Conservation (phyloP, 208 protist species). For the Vickermania ingenoplastis region DNA sequence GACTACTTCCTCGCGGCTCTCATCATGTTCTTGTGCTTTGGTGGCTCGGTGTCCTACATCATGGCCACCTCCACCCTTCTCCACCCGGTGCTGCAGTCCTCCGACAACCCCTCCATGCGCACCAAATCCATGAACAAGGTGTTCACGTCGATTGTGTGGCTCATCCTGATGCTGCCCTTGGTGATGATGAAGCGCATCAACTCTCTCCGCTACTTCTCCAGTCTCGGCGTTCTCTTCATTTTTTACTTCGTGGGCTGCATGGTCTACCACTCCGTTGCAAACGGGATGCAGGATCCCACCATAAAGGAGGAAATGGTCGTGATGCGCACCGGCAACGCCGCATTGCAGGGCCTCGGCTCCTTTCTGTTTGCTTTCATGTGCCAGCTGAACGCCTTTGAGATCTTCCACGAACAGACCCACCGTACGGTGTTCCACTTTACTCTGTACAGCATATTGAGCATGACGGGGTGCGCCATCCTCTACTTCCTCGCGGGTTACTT, state of each 20-base stretch:
- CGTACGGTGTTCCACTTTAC: slow-evolving; percentile 19
- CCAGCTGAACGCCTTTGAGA: slow-evolving; percentile 36
- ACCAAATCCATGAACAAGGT: slow-evolving; percentile 5
- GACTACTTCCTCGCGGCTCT: slow-evolving; percentile 41
- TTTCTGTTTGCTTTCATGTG: slow-evolving; percentile 59
- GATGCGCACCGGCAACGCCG: slow-evolving; percentile 16
- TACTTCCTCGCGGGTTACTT: slow-evolving; percentile 61
- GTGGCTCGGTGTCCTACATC: slow-evolving; percentile 35
- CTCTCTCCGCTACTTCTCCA: slow-evolving; percentile 54
- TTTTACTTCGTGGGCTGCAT: slow-evolving; percentile 44
- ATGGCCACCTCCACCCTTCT: slow-evolving; percentile 36
- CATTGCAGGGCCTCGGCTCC: slow-evolving; percentile 27
- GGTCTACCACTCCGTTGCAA: slow-evolving; percentile 26
- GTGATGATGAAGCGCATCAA: slow-evolving; percentile 58
- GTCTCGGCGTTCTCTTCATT: slow-evolving; percentile 33
- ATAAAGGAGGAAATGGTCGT: slow-evolving; percentile 19
- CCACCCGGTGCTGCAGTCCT: slow-evolving; percentile 12
- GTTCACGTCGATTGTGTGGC: slow-evolving; percentile 22
- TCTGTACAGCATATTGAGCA: slow-evolving; percentile 19
- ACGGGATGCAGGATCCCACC: slow-evolving; percentile 17
- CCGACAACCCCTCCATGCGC: slow-evolving; percentile 7
- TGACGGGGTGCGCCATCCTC: slow-evolving; percentile 24
- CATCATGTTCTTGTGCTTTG: slow-evolving; percentile 51
- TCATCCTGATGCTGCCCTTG: slow-evolving; percentile 52
- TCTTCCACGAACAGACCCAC: slow-evolving; percentile 29